A percentile compares a stretch with the other conserved stretches of the same genome.
phyloP scores from a whole-genome alignment of 805 yeast genomes.

The Wickerhamiella allomyrinae region DNA sequence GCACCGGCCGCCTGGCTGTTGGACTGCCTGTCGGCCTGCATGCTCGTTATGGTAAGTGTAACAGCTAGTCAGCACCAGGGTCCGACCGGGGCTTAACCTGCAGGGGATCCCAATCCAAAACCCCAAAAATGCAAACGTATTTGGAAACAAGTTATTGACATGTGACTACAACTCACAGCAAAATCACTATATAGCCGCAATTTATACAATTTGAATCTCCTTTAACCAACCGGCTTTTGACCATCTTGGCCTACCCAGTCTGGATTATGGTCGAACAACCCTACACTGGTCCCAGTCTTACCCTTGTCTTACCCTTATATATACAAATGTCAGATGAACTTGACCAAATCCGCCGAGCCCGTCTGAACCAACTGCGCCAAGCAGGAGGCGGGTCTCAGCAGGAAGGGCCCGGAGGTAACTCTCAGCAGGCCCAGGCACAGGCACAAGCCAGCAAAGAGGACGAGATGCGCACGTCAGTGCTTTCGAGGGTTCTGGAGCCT shows the following conservation, averaged over 20 bases:
- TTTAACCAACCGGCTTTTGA: no score
- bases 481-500: conserved; percentile 64
- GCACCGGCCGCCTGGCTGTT: neutral
- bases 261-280: no score
- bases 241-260: no score
- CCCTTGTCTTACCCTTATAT: no score
- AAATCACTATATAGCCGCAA: no score
- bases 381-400: neutral
- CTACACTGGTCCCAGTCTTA: no score
- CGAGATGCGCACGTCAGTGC: conserved; percentile 28
- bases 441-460: conserved; percentile 17
- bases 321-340: conserved; percentile 72
- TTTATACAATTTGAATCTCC: no score
- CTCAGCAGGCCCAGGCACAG: neutral
- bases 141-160: no score
- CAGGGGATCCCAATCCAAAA: no score
- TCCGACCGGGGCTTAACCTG: no score
- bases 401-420: neutral
- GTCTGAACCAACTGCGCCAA: conserved; percentile 63
- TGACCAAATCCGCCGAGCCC: conserved; percentile 84
- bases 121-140: no score
- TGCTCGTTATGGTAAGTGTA: neutral
- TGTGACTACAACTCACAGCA: no score
- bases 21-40: conserved; percentile 1
- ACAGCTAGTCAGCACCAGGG: neutral